Conservation (phyloP, 2,329 filamentous ascomycete species). For the Penicillium sp. region DNA sequence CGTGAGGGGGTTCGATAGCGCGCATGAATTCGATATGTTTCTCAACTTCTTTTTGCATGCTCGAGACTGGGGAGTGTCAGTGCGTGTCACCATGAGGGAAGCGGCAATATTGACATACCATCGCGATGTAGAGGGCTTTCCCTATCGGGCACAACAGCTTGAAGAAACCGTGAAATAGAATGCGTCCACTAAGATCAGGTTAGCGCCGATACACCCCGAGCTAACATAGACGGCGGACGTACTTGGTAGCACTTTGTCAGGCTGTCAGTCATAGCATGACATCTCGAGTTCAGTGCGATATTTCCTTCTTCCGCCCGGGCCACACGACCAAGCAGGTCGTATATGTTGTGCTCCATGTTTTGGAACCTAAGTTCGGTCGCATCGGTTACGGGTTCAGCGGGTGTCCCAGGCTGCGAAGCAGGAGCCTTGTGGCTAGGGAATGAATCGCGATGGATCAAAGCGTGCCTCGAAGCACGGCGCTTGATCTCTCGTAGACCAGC, state of each 20-base stretch:
- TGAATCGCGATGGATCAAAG: slow-evolving; percentile 86
- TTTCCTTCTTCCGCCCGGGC: slow-evolving; percentile 81
- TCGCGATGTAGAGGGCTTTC: slow-evolving; percentile 80
- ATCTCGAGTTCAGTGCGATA: slow-evolving; percentile 74
- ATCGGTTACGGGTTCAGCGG: slow-evolving; percentile 78
- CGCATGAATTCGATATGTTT: slow-evolving; percentile 61
- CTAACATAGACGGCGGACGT: slow-evolving; percentile 26
- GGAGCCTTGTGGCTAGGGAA: slow-evolving; percentile 76
- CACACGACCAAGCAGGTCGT: slow-evolving; percentile 74
- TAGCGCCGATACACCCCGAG: slow-evolving; percentile 9
- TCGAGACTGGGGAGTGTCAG: slow-evolving; percentile 45
- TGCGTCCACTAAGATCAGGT: slow-evolving; percentile 66
- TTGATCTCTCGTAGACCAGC: slow-evolving; percentile 93
- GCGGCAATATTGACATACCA: slow-evolving; percentile 55
- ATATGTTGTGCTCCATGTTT: slow-evolving; percentile 76
- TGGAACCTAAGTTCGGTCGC: slow-evolving; percentile 72
- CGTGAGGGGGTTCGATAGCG: slow-evolving; percentile 61
- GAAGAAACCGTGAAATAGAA: slow-evolving; percentile 74
- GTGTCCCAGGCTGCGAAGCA: slow-evolving; percentile 77
- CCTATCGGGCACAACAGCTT: slow-evolving; percentile 69
- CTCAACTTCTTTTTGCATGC: slow-evolving; percentile 63
- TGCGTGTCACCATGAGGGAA: neutral
- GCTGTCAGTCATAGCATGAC: slow-evolving; percentile 78
- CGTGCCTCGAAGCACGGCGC: slow-evolving; percentile 86
- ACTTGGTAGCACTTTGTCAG: slow-evolving; percentile 71